Base-by-base conservation (phyloP, 164 flowering plant species). In the Kingdonia uniflora region DNA sequence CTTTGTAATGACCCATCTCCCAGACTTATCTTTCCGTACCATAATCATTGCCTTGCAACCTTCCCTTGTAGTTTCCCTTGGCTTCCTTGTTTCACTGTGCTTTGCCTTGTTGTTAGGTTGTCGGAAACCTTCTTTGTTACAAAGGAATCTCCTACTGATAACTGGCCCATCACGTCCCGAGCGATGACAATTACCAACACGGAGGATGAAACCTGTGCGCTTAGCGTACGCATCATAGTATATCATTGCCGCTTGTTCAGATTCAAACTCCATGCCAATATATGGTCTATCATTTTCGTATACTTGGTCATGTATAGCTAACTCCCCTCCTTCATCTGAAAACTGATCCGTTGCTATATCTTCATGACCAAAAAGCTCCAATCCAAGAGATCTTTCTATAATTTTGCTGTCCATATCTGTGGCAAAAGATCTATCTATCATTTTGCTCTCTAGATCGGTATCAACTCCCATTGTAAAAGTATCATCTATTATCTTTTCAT, bases 31-130 rank as follows among this genome's bases (percentile, higher is more conserved):
- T 51, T 52, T 64, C 59, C 63, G 56, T 11, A 64, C 72, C 62
- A 68, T 55, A 23, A 68, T 64, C 67, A 64, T 68, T 7, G 72
- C 72, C 45, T 71, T 69, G 59, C 81, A 76, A 21, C 81, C 78
- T 63, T 76, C 78, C 54, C 81, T 66, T 37, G 76, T 70, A 45
- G 72, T 58, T 24, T 74, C 68, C 10, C 78, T 51, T 15, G 76
- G 74, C 57, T 74, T 76, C 68, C 74, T 71, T 23, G 42, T 60
- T 47, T 58, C 62, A 47, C 46, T 47, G 14, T 58, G 39, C 49
- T 53, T 58, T 17, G 19, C 41, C 14, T 58, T 64, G 16, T 48
- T 64, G 29, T 52, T 64, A 33, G 44, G 23, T 13, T 58, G 41
- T 12, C 56, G 55, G 38, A 60, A 65, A 16, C 64, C 64, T 52